Evolutionary conservation across 768 basidiomycete species (phyloP).

Genomic region (Asterophora lycoperdoides): DNA sequence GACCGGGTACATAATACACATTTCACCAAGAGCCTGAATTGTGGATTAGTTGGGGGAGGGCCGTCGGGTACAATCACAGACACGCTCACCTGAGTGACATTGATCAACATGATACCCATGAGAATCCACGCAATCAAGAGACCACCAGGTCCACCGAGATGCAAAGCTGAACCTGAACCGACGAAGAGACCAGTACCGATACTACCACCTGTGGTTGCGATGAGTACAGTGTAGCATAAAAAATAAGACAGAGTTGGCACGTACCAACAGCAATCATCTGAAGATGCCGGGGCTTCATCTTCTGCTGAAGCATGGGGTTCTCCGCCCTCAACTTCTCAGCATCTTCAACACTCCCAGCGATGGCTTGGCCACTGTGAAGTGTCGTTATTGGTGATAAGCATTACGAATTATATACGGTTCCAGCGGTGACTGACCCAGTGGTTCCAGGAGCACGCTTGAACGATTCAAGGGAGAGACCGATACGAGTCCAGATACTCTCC

Average conservation of each 20-base stretch:
- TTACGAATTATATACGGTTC: not conserved
- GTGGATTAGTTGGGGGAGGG: no score
- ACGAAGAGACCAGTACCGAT: slow-evolving; percentile 49
- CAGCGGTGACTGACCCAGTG: slow-evolving; percentile 32
- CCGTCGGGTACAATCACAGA: not conserved
- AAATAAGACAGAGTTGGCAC: slow-evolving; percentile 10
- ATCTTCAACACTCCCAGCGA: slow-evolving; percentile 34
- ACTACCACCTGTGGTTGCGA: slow-evolving; percentile 32
- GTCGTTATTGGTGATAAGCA: not conserved
- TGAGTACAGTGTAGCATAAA: not conserved
- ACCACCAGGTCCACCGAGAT: slow-evolving; percentile 38
- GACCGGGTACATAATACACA: slow-evolving; percentile 45
- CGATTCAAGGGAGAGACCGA: slow-evolving; percentile 38
- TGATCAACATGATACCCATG: slow-evolving; percentile 45
- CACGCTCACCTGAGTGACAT: slow-evolving; percentile 38
- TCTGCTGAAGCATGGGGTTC: slow-evolving; percentile 43
- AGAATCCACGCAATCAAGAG: slow-evolving; percentile 42
- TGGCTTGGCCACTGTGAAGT: slow-evolving; percentile 32
- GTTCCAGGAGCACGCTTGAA: slow-evolving; percentile 45
- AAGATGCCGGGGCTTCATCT: slow-evolving; percentile 45
- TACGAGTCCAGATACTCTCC: slow-evolving; percentile 40
- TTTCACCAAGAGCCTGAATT: slow-evolving; percentile 43
- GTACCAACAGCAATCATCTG: slow-evolving; percentile 46
- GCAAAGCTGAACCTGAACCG: slow-evolving; percentile 38
- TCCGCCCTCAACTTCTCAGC: slow-evolving; percentile 34